Evolutionary conservation across 1,284 basidiomycete species (phyloP), one percentile per base, ranked within the genome.

Genomic region (Tilletia caries): DNA sequence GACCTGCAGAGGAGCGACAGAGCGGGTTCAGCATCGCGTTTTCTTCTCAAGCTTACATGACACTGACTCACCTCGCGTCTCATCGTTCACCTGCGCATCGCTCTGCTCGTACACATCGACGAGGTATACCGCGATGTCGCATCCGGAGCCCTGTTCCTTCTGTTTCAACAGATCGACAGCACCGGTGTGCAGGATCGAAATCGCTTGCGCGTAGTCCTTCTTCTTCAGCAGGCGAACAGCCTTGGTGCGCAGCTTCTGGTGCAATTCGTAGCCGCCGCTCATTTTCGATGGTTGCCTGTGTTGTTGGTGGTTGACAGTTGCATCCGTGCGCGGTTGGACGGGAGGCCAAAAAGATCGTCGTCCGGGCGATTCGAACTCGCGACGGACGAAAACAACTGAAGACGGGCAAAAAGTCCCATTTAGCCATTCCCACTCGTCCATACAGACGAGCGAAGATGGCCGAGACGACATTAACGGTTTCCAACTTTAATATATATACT

Each of bases 201-300:
- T 79, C 27, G 80, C 79, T 58, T 80, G 75, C 29, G 73, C 73
- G 68, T 79, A 82, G 60, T 78, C 75, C 67, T 83, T 80, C 71
- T 80, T 81, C 70, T 78, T 78, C 70, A 82, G 67, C 66, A 76
- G 76, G 1, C 82, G 78, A 0, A 83, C 81, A 12, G 76, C 73
- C 71, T 81, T 83, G 37, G 82, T 82, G 23, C 82, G 76, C 27
- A 83, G 76, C 71, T 79, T 78, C 71, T 82, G 81, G 67, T 82
- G 81, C 29, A 80, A 76, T 54, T 83, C 82, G 74, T 83, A 83
- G 43, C 79, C 79, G 58, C 75, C 44, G 27, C 23, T 62, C 29
- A n/a, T 10, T 15, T 58, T 25, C 54, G 23, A n/a, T 52, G 8
- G 48, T 20, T n/a, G 48, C 18, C 20, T 8, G 48, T 50, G 48